Conservation (phyloP, 805 yeast genomes). For the baker's yeast (Saccharomyces cerevisiae) region DNA sequence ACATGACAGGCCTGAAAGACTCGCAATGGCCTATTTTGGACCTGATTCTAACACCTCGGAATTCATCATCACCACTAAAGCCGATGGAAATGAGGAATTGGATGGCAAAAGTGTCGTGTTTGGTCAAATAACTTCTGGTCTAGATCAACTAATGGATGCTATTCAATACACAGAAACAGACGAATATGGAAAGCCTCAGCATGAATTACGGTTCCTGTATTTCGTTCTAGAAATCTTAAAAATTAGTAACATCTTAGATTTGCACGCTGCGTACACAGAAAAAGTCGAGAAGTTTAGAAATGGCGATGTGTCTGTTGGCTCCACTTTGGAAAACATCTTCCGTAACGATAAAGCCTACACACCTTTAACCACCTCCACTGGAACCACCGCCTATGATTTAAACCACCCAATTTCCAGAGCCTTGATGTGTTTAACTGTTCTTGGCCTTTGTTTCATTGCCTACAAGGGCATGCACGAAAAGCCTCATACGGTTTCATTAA, state of each 20-base stretch:
- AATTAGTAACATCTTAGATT: slow-evolving; percentile 7
- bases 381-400: slow-evolving; percentile 7
- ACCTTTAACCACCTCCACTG: background rate
- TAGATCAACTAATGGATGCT: slow-evolving; percentile 46
- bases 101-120: slow-evolving; percentile 66
- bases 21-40: slow-evolving; percentile 70
- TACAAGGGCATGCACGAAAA: background rate
- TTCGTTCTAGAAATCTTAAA: slow-evolving; percentile 20
- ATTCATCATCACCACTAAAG: slow-evolving; percentile 52
- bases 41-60: slow-evolving; percentile 61
- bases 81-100: slow-evolving; percentile 37
- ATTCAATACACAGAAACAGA: slow-evolving; percentile 51
- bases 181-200: slow-evolving; percentile 30
- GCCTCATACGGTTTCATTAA: background rate
- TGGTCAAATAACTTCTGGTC: slow-evolving; percentile 66
- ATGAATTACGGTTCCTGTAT: slow-evolving; percentile 35
- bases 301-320: slow-evolving; percentile 19
- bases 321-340: slow-evolving; percentile 9
- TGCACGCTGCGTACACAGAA: slow-evolving; percentile 13
- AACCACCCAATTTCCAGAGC: slow-evolving; percentile 19
- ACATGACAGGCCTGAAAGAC: slow-evolving; percentile 60
- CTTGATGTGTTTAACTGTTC: slow-evolving; percentile 8
- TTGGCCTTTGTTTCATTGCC: background rate
- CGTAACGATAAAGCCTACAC: background rate
- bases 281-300: slow-evolving; percentile 15